Conservation (phyloP, 345 rosid species). For the Turnera subulata region DNA sequence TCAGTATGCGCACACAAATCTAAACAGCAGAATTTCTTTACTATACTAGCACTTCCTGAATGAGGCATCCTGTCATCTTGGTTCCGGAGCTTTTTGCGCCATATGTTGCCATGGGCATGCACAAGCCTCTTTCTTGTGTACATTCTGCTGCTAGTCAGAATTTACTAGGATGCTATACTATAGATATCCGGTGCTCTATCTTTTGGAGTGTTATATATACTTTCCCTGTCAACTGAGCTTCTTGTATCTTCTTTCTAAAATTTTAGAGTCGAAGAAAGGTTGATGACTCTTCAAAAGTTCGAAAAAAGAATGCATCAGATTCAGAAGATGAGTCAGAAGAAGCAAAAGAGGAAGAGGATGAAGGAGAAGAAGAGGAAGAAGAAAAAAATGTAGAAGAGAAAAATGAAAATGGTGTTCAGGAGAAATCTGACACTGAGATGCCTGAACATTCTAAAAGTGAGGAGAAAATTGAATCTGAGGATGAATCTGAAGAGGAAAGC, state of each 20-base stretch:
- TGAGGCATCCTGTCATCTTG: too few species aligned
- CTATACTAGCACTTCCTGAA: too few species aligned
- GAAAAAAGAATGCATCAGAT: constrained; percentile 33
- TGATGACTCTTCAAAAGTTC: constrained; percentile 43
- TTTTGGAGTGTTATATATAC: too few species aligned
- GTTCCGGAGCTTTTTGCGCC: too few species aligned
- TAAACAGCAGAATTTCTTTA: too few species aligned
- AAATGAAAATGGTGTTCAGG: constrained; percentile 49
- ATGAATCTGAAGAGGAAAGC: constrained; percentile 73
- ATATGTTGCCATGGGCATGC: too few species aligned
- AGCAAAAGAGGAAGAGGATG: constrained; percentile 36
- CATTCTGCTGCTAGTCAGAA: not conserved
- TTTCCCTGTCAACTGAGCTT: too few species aligned
- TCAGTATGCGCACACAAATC: too few species aligned
- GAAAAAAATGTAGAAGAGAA: constrained; percentile 46
- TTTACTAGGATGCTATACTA: not conserved
- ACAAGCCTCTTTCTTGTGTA: not conserved
- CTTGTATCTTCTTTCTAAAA: not conserved
- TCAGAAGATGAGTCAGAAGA: constrained; percentile 56
- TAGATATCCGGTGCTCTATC: not conserved
- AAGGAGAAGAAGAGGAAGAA: constrained; percentile 21
- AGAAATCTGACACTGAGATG: constrained; percentile 61
- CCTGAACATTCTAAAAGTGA: constrained; percentile 55
- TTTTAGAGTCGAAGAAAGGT: constrained; percentile 51
- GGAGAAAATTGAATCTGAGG: constrained; percentile 60